These are phyloP conservation scores for Rhizoclosmatium globosum DNA, from an alignment of 192 early-diverging fungal genomes.

Conservation along the genomic window DNA sequence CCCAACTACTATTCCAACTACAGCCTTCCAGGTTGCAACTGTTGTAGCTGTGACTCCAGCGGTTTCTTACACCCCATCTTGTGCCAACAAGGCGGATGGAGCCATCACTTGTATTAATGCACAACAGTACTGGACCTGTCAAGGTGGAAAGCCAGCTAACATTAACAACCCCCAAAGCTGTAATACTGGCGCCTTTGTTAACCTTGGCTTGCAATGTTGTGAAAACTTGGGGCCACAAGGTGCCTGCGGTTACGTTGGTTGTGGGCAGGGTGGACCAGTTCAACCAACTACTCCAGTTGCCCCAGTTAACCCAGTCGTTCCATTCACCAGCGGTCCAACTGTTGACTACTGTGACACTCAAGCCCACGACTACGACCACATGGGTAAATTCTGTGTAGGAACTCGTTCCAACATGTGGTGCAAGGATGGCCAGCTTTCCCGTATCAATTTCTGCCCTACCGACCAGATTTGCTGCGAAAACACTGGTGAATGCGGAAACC, in stretches of 20 bases:
- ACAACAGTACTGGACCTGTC: constrained; percentile 3
- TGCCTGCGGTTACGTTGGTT: constrained; percentile 17
- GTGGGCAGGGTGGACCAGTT: neutral
- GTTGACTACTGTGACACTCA: constrained; percentile 11
- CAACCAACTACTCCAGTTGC: neutral
- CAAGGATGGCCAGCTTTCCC: constrained; percentile 3
- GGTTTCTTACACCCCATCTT: constrained; percentile 27
- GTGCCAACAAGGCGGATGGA: constrained; percentile 7
- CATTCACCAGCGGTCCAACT: neutral
- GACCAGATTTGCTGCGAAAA: constrained; percentile 27
- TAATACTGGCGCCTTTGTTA: neutral
- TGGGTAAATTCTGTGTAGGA: constrained; percentile 21
- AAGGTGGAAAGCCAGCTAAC: neutral
- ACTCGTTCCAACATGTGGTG: constrained; percentile 35
- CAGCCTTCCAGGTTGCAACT: too few relatives aligned
- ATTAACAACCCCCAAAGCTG: neutral
- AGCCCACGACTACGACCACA: constrained; percentile 18
- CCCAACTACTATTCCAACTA: constrained; percentile 14
- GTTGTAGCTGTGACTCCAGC: neutral
- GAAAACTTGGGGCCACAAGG: neutral
- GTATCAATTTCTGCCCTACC: constrained; percentile 13
- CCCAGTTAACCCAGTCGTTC: neutral
- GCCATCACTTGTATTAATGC: constrained; percentile 16
- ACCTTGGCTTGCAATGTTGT: constrained; percentile 9
- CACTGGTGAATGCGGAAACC: neutral